Conservation (phyloP, 257 asterid genomes). For the Solanum appendiculatum region DNA sequence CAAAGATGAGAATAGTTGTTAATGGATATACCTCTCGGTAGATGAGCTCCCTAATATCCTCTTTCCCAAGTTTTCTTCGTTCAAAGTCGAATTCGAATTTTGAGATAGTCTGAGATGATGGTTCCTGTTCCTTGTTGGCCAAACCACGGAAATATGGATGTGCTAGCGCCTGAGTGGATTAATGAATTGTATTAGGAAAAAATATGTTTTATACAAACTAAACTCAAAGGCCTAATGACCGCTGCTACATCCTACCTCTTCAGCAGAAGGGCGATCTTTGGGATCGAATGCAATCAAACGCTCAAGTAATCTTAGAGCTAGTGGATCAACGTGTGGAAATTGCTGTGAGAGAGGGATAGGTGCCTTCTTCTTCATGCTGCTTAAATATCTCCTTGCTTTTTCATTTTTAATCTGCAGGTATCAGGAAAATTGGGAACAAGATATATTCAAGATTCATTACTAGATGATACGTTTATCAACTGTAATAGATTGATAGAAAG, state of each 20-base stretch:
- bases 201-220: background rate
- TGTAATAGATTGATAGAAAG: background rate
- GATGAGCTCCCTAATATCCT: conserved; percentile 75
- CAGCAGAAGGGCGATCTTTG: conserved; percentile 90
- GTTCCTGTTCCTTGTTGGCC: conserved; percentile 88
- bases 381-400: conserved; percentile 82
- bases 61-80: conserved; percentile 62
- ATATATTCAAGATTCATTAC: background rate
- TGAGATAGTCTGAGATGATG: conserved; percentile 67
- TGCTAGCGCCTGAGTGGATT: conserved; percentile 57
- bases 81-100: conserved; percentile 91
- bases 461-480: background rate
- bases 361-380: conserved; percentile 72
- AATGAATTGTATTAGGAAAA: conserved; percentile 6
- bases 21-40: conserved; percentile 71
- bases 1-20: conserved; percentile 5
- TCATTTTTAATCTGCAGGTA: conserved; percentile 77
- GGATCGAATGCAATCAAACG: conserved; percentile 89
- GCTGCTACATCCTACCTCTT: conserved; percentile 33
- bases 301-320: conserved; percentile 78
- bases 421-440: background rate
- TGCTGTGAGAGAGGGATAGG: conserved; percentile 57
- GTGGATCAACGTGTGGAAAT: conserved; percentile 73
- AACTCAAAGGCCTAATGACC: background rate
- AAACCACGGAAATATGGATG: conserved; percentile 78